phyloP scores from a whole-genome alignment of 225 moss, liverwort and hornwort species.

The Sphagnum tenellum region DNA sequence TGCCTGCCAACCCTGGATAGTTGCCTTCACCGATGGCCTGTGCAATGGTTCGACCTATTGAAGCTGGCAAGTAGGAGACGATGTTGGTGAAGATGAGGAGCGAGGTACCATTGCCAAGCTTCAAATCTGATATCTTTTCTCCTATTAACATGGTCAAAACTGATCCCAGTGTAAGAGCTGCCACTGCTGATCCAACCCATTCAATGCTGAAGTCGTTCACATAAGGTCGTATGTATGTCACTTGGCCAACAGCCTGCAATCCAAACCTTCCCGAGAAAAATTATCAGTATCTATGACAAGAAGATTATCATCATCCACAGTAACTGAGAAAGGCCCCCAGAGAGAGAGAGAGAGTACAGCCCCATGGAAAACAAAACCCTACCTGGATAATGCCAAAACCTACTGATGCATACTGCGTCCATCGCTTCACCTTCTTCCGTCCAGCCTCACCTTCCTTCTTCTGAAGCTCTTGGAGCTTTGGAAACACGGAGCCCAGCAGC shows the following conservation, averaged over 20 bases:
- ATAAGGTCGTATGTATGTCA: conserved; percentile 82
- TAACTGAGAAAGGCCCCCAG: not conserved
- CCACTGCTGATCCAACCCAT: conserved; percentile 78
- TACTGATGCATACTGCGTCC: conserved; percentile 71
- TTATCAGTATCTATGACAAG: not conserved
- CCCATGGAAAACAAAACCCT: not conserved
- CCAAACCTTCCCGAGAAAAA: not conserved
- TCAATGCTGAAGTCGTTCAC: conserved; percentile 74
- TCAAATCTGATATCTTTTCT: conserved; percentile 77
- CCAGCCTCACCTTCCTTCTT: conserved; percentile 93
- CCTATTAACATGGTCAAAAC: conserved; percentile 73
- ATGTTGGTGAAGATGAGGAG: conserved; percentile 94
- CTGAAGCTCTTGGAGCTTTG: conserved; percentile 89
- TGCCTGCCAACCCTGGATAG: conserved; percentile 72
- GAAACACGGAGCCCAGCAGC: conserved; percentile 80
- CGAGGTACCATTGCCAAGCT: conserved; percentile 90
- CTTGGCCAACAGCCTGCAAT: conserved; percentile 85
- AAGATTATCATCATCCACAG: not conserved
- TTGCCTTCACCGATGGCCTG: conserved; percentile 80
- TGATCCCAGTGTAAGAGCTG: conserved; percentile 69
- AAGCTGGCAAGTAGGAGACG: conserved; percentile 92
- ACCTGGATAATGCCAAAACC: conserved; percentile 84
- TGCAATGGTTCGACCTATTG: conserved; percentile 78
- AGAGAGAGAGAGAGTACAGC: no score
- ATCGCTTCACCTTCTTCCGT: conserved; percentile 74